Evolutionary conservation across 495 filamentous ascomycete genomes (phyloP).

Genomic region (Annulohypoxylon maeteangense): DNA sequence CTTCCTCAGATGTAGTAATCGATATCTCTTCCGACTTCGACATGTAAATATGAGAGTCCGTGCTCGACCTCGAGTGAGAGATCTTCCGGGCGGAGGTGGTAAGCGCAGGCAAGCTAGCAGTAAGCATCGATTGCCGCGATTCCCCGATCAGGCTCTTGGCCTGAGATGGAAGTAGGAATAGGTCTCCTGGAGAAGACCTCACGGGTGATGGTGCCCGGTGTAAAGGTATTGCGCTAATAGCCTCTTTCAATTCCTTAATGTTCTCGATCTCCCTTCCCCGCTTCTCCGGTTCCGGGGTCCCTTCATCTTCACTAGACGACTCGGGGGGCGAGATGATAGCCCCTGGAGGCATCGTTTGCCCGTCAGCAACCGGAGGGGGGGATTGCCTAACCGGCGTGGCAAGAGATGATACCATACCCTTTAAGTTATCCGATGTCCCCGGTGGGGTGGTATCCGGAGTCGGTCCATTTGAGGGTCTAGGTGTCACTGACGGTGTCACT

Average conservation of each 20-base stretch:
- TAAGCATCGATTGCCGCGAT: constrained; percentile 43
- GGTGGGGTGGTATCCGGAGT: constrained; percentile 55
- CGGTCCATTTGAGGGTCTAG: constrained; percentile 47
- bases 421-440: constrained; percentile 61
- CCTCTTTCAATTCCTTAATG: constrained; percentile 82
- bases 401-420: constrained; percentile 52
- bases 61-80: constrained; percentile 84
- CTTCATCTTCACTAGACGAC: constrained; percentile 88
- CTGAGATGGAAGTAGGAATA: constrained; percentile 50
- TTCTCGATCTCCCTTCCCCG: constrained; percentile 68
- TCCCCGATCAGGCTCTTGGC: constrained; percentile 51
- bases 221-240: constrained; percentile 81
- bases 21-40: constrained; percentile 64
- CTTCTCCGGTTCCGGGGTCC: constrained; percentile 51
- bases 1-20: constrained; percentile 69
- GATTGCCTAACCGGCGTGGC: constrained; percentile 74
- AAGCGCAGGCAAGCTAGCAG: constrained; percentile 38
- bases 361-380: constrained; percentile 77
- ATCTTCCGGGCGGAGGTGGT: constrained; percentile 54
- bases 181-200: constrained; percentile 48
- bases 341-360: constrained; percentile 74
- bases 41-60: constrained; percentile 72
- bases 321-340: constrained; percentile 91
- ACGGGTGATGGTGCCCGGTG: constrained; percentile 71
- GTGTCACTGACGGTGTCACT: constrained; percentile 47